phyloP scores from a whole-genome alignment of 2,329 filamentous ascomycete species.

The Cryphonectria carpinicola region DNA sequence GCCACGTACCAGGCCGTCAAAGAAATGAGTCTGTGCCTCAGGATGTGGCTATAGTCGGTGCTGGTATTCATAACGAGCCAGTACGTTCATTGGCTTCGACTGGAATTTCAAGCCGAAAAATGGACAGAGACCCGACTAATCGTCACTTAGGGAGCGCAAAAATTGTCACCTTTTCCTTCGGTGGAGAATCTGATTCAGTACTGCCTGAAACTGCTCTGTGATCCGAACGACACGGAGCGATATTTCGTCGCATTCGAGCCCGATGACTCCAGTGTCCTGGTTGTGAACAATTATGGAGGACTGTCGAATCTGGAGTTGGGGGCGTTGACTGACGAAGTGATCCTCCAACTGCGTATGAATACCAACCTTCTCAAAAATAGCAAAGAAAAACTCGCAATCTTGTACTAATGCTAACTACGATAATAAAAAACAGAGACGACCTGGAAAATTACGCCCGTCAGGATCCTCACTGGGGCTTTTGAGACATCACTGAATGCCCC shows the following conservation, averaged over 20 bases:
- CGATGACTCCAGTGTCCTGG: conserved; percentile 52
- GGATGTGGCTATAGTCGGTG: conserved; percentile 50
- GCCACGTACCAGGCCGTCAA: conserved; percentile 70
- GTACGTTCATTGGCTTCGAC: conserved; percentile 30
- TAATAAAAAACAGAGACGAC: conserved; percentile 33
- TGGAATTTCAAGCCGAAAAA: not conserved
- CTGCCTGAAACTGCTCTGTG: conserved; percentile 57
- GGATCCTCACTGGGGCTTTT: conserved; percentile 52
- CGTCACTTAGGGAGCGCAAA: conserved; percentile 39
- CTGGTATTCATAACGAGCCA: conserved; percentile 59
- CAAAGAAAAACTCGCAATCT: too few relatives aligned
- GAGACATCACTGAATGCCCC: conserved; percentile 59
- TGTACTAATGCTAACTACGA: not conserved
- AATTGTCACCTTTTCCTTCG: conserved; percentile 46
- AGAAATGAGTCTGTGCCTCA: conserved; percentile 49
- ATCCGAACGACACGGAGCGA: conserved; percentile 56
- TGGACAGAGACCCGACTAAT: not conserved
- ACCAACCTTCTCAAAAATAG: not conserved
- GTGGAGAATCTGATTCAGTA: conserved; percentile 44
- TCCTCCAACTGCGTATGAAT: conserved; percentile 46
- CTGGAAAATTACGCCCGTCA: conserved; percentile 52
- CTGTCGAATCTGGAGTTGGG: conserved; percentile 58
- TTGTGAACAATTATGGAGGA: conserved; percentile 63
- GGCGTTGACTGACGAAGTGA: conserved; percentile 56
- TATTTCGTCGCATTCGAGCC: conserved; percentile 52